Evolutionary conservation across 257 asterid species (phyloP).

Genomic region (Nicotiana obtusifolia): DNA sequence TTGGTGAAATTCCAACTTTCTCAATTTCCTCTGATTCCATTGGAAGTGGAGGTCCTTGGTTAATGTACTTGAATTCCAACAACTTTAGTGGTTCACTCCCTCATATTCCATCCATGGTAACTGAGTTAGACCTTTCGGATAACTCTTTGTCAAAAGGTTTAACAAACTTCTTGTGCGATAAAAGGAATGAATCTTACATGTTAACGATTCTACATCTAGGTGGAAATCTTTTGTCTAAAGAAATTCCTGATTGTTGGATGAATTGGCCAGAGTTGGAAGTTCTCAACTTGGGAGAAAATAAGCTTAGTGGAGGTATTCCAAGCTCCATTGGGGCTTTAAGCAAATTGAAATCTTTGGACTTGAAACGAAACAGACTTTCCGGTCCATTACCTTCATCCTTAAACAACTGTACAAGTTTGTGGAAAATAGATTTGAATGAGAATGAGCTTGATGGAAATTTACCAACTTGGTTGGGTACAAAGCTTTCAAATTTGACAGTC

Average conservation of each 20-base stretch:
- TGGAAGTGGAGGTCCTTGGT: constrained; percentile 11
- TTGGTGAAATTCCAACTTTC: constrained; percentile 4
- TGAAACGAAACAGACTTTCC: constrained; percentile 17
- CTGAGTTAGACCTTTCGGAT: constrained; percentile 22
- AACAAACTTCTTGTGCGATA: constrained; percentile 17
- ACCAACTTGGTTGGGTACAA: constrained; percentile 27
- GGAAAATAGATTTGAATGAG: constrained; percentile 15
- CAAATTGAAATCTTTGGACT: constrained; percentile 14
- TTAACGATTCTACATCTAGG: constrained; percentile 18
- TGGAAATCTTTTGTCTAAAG: constrained; percentile 18
- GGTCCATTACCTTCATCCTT: constrained; percentile 22
- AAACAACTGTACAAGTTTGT: constrained; percentile 11
- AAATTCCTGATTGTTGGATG: constrained; percentile 31
- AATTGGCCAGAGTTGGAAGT: not conserved
- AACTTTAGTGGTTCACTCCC: constrained; percentile 31
- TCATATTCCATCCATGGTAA: not conserved
- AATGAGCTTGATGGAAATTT: constrained; percentile 25
- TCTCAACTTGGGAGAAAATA: constrained; percentile 23
- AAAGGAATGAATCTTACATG: not conserved
- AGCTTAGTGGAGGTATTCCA: constrained; percentile 25
- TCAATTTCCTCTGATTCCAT: not conserved
- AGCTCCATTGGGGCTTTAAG: constrained; percentile 19
- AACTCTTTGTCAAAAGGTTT: constrained; percentile 20
- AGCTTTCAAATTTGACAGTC: constrained; percentile 7
- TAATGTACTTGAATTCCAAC: constrained; percentile 20